Evolutionary conservation across 495 filamentous ascomycete species (phyloP).

Genomic region (Jackrogersella multiformis): DNA sequence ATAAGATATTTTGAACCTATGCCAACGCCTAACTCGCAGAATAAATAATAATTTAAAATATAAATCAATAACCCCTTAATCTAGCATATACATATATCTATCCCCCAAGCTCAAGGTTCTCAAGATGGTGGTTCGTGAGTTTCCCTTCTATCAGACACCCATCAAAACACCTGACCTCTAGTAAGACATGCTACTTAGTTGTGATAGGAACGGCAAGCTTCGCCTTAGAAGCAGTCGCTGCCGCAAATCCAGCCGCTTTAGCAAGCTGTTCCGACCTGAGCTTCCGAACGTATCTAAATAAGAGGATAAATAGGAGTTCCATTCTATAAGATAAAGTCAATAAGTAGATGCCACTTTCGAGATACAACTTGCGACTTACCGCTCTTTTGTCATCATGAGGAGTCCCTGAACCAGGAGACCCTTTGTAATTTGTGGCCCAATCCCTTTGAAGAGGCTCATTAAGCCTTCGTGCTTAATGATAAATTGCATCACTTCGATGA

Average conservation of each 20-base stretch:
- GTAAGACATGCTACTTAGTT: slow-evolving; percentile 50
- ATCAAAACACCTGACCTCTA: too few relatives aligned
- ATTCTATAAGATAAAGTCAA: slow-evolving; percentile 65
- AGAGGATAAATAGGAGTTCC: slow-evolving; percentile 86
- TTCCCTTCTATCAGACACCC: neutral
- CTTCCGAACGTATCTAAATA: slow-evolving; percentile 82
- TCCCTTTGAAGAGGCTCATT: slow-evolving; percentile 91
- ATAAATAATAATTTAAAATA: slow-evolving; percentile 16
- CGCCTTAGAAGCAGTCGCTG: slow-evolving; percentile 63
- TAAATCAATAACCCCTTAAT: slow-evolving; percentile 22
- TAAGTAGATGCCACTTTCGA: neutral
- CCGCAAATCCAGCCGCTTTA: slow-evolving; percentile 68
- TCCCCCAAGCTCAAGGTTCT: neutral
- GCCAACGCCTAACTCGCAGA: slow-evolving; percentile 26
- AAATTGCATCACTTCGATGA: slow-evolving; percentile 92
- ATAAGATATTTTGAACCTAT: slow-evolving; percentile 5
- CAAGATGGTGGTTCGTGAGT: neutral
- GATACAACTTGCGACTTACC: slow-evolving; percentile 63
- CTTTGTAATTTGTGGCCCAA: slow-evolving; percentile 92
- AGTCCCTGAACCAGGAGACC: slow-evolving; percentile 93
- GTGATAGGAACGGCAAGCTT: slow-evolving; percentile 58
- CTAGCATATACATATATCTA: slow-evolving; percentile 19
- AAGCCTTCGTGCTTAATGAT: slow-evolving; percentile 88
- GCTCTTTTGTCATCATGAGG: slow-evolving; percentile 99
- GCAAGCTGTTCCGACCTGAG: slow-evolving; percentile 75